Evolutionary conservation across 1,284 basidiomycete species (phyloP).

Genomic region (Thecaphora frezii): DNA sequence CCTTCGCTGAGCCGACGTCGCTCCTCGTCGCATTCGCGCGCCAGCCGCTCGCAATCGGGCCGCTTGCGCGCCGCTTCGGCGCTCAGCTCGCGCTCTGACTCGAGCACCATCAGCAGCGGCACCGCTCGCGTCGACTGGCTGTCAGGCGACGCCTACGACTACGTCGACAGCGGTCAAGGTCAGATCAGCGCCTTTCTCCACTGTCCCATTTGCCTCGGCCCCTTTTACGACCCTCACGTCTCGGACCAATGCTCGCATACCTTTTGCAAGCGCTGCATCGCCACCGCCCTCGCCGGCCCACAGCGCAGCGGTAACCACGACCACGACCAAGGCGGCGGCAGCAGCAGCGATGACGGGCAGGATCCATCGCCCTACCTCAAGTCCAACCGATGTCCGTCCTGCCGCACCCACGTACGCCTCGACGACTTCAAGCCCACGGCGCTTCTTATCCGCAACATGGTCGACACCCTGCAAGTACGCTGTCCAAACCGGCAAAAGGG

Average conservation of each 20-base stretch:
- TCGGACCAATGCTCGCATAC: conserved; percentile 38
- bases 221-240: conserved; percentile 35
- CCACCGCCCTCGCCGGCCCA: conserved; percentile 16
- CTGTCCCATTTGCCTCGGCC: conserved; percentile 36
- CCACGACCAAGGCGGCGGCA: too few species aligned
- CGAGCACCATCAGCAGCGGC: conserved; percentile 26
- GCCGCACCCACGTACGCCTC: conserved; percentile 20
- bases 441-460: conserved; percentile 45
- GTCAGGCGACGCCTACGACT: conserved; percentile 29
- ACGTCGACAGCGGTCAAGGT: conserved; percentile 8
- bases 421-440: conserved; percentile 29
- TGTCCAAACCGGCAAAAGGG: conserved; percentile 39
- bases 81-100: conserved; percentile 30
- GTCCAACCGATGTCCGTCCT: conserved; percentile 27
- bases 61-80: conserved; percentile 19
- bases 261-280: conserved; percentile 42
- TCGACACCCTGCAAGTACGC: conserved; percentile 38
- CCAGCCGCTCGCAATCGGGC: neutral
- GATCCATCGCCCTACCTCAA: neutral
- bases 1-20: too few species aligned
- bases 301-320: neutral
- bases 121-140: conserved; percentile 20
- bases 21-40: neutral
- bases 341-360: conserved; percentile 1
- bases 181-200: conserved; percentile 29